Conservation (phyloP, 108 stramenopile species). For the Pseudonitzschia pungens region DNA sequence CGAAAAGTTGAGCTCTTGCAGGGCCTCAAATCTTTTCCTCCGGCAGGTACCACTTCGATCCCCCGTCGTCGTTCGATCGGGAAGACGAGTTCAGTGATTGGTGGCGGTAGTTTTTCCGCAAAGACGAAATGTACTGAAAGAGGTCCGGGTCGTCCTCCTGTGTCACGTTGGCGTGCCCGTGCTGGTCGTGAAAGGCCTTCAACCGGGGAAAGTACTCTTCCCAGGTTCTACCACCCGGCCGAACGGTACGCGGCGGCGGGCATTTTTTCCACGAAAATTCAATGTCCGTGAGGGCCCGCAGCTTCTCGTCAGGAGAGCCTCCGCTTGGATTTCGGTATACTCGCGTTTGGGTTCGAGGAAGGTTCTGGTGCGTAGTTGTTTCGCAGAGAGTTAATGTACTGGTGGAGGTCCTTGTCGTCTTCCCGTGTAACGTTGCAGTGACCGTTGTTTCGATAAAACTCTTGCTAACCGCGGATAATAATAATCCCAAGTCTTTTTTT, state of each 20-base stretch:
- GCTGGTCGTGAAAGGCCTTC: background rate
- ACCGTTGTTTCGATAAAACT: slow-evolving; percentile 23
- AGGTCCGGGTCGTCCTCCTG: background rate
- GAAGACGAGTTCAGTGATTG: background rate
- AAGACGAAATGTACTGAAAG: background rate
- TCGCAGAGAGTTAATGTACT: slow-evolving; percentile 33
- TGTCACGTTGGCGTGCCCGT: background rate
- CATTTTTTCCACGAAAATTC: slow-evolving; percentile 21
- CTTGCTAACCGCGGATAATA: slow-evolving; percentile 20
- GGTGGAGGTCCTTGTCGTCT: slow-evolving; percentile 36
- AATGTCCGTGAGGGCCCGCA: slow-evolving; percentile 26
- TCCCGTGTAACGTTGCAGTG: slow-evolving; percentile 25
- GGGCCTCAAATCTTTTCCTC: slow-evolving; percentile 26
- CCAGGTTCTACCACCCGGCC: slow-evolving; percentile 24
- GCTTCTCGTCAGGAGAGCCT: slow-evolving; percentile 33
- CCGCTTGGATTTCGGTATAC: background rate
- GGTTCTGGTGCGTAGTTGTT: slow-evolving; percentile 40
- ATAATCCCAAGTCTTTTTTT: slow-evolving; percentile 19
- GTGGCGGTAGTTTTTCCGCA: slow-evolving; percentile 11
- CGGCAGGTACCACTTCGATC: slow-evolving; percentile 20
- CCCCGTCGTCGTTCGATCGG: background rate
- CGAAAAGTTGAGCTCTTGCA: slow-evolving; percentile 28
- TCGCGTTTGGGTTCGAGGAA: too few species aligned
- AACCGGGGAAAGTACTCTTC: slow-evolving; percentile 17
- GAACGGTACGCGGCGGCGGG: slow-evolving; percentile 21